Evolutionary conservation across 352 stramenopile genomes (phyloP), one percentile per base, ranked within the genome.

Genomic region (Phytopythium helicoides): DNA sequence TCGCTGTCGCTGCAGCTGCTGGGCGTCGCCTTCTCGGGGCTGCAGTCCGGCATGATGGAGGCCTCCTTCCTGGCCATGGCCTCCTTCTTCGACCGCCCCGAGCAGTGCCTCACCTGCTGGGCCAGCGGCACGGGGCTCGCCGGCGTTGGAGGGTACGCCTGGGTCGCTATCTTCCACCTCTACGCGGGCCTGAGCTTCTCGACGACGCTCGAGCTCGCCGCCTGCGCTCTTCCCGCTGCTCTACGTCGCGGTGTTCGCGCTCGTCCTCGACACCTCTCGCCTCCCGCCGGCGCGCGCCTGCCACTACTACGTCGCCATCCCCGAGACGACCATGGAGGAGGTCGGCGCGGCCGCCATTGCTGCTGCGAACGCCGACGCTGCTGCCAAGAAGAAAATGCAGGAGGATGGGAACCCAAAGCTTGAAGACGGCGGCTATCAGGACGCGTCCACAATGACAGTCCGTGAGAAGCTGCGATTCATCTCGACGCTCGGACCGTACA

Each of bases 71-170:
- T 97, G 15, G 86, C 86, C 18, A 85, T 96, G 72, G 71, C 87
- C 8, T 84, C 86, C 5, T 85, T 87, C 61, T 97, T 94, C 57
- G 57, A 92, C 37, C 87, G 76, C 36, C 72, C 72, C 7, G 45
- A 71, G 21, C 71, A 55, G 28, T 92, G 82, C 33, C 68, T 98
- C 14, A 97, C 90, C 45, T 94, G 77, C 50, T 98, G 92, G 85
- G 92, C 88, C 16, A 97, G 86, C 48, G 92, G 94, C 19, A 98
- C 94, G 26, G 94, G 94, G 10, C 78, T 98, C 28, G 92, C 92
- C 0, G 94, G 92, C 0, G 81, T 97, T 11, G 88, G 92, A 16
- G 92, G 92, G 8, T 98, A 97, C 62, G 81, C 66, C 16, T 97
- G 87, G 85, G 68, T 97, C 28, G 84, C 87, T 6, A 18, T 92